A percentile compares a stretch with the other conserved stretches of the same genome.
These are phyloP conservation scores for Fimicolochytrium jonesii DNA, from an alignment of 192 early-diverging fungal species.

Conservation along the genomic window DNA sequence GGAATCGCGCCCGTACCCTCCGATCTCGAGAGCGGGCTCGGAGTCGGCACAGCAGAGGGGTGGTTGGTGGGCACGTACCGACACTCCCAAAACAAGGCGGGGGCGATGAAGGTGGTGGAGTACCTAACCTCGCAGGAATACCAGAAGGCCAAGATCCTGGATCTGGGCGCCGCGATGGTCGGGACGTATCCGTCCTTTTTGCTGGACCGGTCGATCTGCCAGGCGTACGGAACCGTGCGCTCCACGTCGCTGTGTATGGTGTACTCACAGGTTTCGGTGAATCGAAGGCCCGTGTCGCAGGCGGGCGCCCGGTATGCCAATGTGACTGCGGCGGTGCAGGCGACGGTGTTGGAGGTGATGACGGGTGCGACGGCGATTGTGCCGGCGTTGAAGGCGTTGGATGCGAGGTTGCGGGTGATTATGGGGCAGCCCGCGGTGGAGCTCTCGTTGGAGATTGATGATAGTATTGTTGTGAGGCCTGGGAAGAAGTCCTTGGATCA, in stretches of 20 bases:
- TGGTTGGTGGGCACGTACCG: conserved; percentile 35
- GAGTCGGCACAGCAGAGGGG: conserved; percentile 30
- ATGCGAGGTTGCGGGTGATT: conserved; percentile 1
- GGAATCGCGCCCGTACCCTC: conserved; percentile 34
- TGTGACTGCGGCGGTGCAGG: conserved; percentile 4
- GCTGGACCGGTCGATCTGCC: conserved; percentile 9
- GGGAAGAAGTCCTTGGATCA: conserved; percentile 11
- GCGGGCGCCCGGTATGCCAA: conserved; percentile 4
- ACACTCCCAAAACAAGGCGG: conserved; percentile 30
- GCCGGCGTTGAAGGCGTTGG: conserved; percentile 8
- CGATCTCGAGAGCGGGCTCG: conserved; percentile 6
- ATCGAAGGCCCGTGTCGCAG: conserved; percentile 10
- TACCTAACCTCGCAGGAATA: conserved; percentile 12
- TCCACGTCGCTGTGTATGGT: conserved; percentile 7
- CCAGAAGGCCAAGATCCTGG: conserved; percentile 20
- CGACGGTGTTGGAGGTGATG: conserved; percentile 5
- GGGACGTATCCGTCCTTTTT: conserved; percentile 24
- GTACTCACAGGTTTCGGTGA: conserved; percentile 12
- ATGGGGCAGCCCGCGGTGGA: conserved; percentile 5
- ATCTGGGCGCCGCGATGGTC: conserved; percentile 15
- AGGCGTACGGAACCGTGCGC: conserved; percentile 10
- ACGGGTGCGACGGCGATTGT: conserved; percentile 13
- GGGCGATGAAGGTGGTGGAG: conserved; percentile 30
- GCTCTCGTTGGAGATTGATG: neutral
- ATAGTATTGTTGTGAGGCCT: conserved; percentile 2